Evolutionary conservation across 306 rosid species (phyloP).

Genomic region (Quercus engelmannii): DNA sequence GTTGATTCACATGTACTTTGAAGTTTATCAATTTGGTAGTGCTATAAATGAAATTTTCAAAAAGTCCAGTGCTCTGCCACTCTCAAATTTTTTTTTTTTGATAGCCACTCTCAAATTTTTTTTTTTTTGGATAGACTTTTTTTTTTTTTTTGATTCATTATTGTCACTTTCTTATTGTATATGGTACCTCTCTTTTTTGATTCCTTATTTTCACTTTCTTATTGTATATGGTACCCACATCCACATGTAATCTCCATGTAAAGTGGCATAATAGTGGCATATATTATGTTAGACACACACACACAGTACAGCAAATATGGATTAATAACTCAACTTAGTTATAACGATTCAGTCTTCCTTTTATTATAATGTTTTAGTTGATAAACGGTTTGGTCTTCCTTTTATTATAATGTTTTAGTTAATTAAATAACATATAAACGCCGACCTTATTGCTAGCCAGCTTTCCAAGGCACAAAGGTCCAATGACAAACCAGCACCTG

Average conservation of each 20-base stretch:
- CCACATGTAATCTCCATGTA: background rate
- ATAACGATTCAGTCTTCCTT: background rate
- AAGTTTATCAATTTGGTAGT: too few species aligned
- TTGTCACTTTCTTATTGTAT: too few species aligned
- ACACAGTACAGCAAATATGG: background rate
- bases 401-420: background rate
- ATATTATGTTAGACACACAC: too few species aligned
- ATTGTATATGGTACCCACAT: background rate
- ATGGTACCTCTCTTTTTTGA: too few species aligned
- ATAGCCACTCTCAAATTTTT: rapidly evolving
- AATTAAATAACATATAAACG: background rate
- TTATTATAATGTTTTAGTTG: background rate
- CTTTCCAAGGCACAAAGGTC: background rate
- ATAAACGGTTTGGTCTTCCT: background rate
- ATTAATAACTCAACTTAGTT: background rate
- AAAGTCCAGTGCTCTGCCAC: too few species aligned
- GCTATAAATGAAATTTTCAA: too few species aligned
- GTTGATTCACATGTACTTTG: too few species aligned
- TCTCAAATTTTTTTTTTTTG: too few species aligned
- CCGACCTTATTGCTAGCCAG: background rate
- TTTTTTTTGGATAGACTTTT: too few species aligned
- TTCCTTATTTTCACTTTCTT: background rate
- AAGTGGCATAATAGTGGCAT: background rate
- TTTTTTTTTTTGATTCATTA: too few species aligned
- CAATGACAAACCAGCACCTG: background rate